Base-by-base conservation (phyloP, 2,329 filamentous ascomycete species). In the Diaporthe humulicola region DNA sequence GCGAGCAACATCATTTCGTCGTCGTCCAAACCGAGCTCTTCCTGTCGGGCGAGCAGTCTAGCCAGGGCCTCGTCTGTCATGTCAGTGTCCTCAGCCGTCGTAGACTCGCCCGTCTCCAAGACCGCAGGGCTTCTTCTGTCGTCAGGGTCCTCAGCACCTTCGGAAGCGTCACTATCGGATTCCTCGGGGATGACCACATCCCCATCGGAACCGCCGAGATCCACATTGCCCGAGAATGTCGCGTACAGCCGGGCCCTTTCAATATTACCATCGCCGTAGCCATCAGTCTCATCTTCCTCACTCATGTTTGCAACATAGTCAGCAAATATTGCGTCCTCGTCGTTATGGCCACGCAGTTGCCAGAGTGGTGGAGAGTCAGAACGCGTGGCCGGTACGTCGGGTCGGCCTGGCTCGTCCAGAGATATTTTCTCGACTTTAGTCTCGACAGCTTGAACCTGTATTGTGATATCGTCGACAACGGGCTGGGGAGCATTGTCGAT, bases 241-340 rank as follows among this genome's bases (percentile, higher is more conserved):
- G 80, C 61, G 38, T 54, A 78, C 5, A 80, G 76, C 4, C 76
- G 71, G 22, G 77, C 57, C 3, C 79, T 75, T 17, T 81, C 79
- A 6, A 80, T 77, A 14, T 81, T 77, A 14, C 76, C 77, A 9
- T 81, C 81, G 19, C 82, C 80, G 25, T 80, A 79, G 7, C 73
- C 50, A 9, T 70, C 73, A 14, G 67, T 30, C 22, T 73, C 64
- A 4, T 85, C 86, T 64, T 87, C 86, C 1, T 86, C 86, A 25
- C 83, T 83, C 79, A 94, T 87, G 76, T 95, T 94, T 57, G 90
- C 88, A 79, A 95, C 92, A 78, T 95, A 95, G 79, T 96, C 94
- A 1, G 90, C 89, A 78, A 92, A 84, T 56, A 91, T 85, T 1
- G 87, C 89, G 52, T 92, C 90, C 25, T 92, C 83, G 17, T 78